Evolutionary conservation across 2,329 filamentous ascomycete genomes (phyloP).

Genomic region (Cladophialophora yegresii): DNA sequence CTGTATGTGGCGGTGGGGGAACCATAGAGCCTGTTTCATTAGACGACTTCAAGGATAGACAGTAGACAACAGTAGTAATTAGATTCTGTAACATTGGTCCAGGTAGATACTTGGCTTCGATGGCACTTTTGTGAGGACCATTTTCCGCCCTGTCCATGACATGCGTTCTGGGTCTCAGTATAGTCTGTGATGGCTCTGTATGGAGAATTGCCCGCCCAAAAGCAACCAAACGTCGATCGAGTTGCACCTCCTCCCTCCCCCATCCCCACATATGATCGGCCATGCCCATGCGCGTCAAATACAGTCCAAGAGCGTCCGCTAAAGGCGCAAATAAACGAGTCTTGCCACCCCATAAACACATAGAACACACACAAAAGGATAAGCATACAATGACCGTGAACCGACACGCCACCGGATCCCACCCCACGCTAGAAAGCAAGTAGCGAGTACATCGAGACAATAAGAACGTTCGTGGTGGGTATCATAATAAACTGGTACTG

Average conservation of each 20-base stretch:
- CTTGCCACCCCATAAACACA: not conserved
- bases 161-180: not conserved
- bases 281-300: not conserved
- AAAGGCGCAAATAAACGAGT: not conserved
- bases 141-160: too few species aligned
- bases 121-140: too few species aligned
- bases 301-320: not conserved
- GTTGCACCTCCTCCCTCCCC: not conserved
- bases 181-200: not conserved
- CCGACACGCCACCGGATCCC: too few species aligned
- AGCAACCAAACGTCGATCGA: not conserved
- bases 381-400: not conserved
- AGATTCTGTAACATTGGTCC: too few species aligned
- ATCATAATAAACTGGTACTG: conserved; percentile 27
- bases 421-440: conserved; percentile 4
- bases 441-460: conserved; percentile 15
- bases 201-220: not conserved
- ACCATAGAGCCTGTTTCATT: too few species aligned
- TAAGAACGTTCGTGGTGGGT: conserved; percentile 15
- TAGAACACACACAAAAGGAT: too few species aligned
- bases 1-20: too few species aligned
- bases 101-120: too few species aligned
- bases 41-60: too few species aligned
- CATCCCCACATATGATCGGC: not conserved
- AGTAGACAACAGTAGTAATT: too few species aligned